phyloP scores from a whole-genome alignment of 1,284 basidiomycete genomes.

The Microbotryum lychnidis-dioicae region DNA sequence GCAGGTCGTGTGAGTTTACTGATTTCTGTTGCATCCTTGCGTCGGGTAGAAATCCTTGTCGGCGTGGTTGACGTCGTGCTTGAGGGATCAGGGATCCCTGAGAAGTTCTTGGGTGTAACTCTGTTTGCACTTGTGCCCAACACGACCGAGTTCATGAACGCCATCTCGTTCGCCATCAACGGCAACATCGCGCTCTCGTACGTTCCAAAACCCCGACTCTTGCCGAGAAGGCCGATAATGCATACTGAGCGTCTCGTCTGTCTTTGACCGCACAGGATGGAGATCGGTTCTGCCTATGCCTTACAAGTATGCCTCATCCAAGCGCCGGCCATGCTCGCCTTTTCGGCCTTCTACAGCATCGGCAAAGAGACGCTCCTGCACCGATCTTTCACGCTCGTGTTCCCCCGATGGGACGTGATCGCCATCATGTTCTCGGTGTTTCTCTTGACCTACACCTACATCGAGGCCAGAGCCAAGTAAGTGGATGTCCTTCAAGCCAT shows the following conservation, averaged over 20 bases:
- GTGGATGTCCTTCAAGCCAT: neutral
- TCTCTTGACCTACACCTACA: constrained; percentile 97
- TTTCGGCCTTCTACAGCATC: constrained; percentile 82
- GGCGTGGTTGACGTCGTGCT: constrained; percentile 94
- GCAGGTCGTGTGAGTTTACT: neutral
- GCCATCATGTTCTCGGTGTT: constrained; percentile 73
- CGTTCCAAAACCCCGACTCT: constrained; percentile 31
- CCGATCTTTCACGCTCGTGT: constrained; percentile 85
- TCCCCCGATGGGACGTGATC: constrained; percentile 98
- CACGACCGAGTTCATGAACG: constrained; percentile 99
- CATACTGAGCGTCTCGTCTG: neutral
- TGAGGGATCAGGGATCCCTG: constrained; percentile 85
- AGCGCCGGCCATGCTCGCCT: constrained; percentile 97
- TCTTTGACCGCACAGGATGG: constrained; percentile 61
- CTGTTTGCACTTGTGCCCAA: constrained; percentile 97
- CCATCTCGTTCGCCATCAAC: constrained; percentile 96
- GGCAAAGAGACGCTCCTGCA: constrained; percentile 56
- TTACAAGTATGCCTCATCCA: constrained; percentile 96
- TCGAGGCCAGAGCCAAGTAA: constrained; percentile 96
- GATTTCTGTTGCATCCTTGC: neutral
- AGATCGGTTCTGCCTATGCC: constrained; percentile 98
- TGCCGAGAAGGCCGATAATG: neutral
- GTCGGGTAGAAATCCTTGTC: constrained; percentile 54
- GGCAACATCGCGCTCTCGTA: constrained; percentile 88
- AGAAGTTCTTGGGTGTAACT: constrained; percentile 95